Base-by-base conservation (phyloP, 257 asterid genomes). In the Solanum chiquidenum region DNA sequence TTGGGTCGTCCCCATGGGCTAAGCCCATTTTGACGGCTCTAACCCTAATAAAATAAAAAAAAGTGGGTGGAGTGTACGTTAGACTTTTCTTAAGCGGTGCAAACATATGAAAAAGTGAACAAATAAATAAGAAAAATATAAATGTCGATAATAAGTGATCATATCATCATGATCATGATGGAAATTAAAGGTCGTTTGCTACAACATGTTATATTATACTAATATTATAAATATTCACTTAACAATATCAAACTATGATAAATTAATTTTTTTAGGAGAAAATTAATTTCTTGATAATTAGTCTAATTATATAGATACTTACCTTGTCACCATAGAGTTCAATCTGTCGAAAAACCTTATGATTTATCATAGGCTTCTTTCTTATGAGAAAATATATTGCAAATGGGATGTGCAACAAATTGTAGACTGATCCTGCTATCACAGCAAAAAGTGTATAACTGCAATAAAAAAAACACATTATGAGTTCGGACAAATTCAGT, bases 281-380 rank as follows among this genome's bases (percentile, higher is more conserved):
- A 52, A 52, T 6, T 52, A 52, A 52, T 52, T 52, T 6, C 62
- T 52, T 6, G n/a, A 52, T 52, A 2, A 5, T 14, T 49, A 49
- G 5, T 42, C 46, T 42, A 42, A 42, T 42, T 42, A 42, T 42
- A 42, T 42, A 10, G 46, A 10, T 42, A 42, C 46, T 42, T 69
- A 72, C 90, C 90, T 88, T 85, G 73, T 88, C 88, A 21, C 88
- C 86, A 10, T 74, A 85, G 13, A 88, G 40, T 34, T 88, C 88
- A 69, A 88, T 33, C 11, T 23, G 88, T 13, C 69, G 38, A 31
- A 88, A 85, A 46, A 37, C 27, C 9, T 77, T 27, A 29, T 49
- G 84, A 35, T 76, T 33, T 42, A 88, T 84, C 21, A 88, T 12
- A 31, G n/a, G 88, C 29, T 85, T 88, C 25, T 52, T 44, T 33